A percentile compares a stretch with the other conserved stretches of the same genome.
Conservation (phyloP, 202 grass and related monocot genomes). For the Elaeis oleifera region DNA sequence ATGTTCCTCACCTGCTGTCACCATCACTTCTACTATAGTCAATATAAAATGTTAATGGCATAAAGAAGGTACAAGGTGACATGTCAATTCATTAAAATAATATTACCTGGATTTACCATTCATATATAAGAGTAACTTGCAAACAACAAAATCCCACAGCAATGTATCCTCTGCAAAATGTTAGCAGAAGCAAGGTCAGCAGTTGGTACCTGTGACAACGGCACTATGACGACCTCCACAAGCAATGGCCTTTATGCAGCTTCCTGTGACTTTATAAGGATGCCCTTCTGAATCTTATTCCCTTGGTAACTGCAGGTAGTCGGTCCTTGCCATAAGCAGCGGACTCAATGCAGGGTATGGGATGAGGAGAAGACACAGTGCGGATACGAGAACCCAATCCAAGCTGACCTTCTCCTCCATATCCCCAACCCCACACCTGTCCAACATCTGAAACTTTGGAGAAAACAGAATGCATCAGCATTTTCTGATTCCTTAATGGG, state of each 20-base stretch:
- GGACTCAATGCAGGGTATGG: constrained; percentile 84
- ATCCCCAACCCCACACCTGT: constrained; percentile 99
- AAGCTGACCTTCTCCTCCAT: constrained; percentile 99
- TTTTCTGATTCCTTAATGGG: not conserved
- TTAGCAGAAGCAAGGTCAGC: not conserved
- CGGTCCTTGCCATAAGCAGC: constrained; percentile 62
- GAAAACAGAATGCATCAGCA: constrained; percentile 19
- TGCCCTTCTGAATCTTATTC: constrained; percentile 61
- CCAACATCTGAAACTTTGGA: constrained; percentile 72
- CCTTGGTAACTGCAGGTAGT: constrained; percentile 28
- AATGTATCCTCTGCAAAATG: not conserved
- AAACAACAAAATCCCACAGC: not conserved
- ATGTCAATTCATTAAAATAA: too few species aligned
- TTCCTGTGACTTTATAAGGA: constrained; percentile 52
- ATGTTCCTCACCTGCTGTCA: too few species aligned
- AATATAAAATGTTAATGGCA: too few species aligned
- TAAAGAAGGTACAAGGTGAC: too few species aligned
- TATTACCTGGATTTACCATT: too few species aligned
- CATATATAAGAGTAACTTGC: constrained; percentile 1
- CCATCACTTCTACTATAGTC: too few species aligned
- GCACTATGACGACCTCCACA: constrained; percentile 97
- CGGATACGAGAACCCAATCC: constrained; percentile 93
- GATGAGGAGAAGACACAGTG: constrained; percentile 81
- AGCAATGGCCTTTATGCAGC: constrained; percentile 75
- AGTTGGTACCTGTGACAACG: constrained; percentile 62